Percentiles rank a stretch among this genome's conserved stretches.
These are phyloP conservation scores for Acanthamoeba triangularis DNA, from an alignment of 208 protist genomes.

Conservation along the genomic window DNA sequence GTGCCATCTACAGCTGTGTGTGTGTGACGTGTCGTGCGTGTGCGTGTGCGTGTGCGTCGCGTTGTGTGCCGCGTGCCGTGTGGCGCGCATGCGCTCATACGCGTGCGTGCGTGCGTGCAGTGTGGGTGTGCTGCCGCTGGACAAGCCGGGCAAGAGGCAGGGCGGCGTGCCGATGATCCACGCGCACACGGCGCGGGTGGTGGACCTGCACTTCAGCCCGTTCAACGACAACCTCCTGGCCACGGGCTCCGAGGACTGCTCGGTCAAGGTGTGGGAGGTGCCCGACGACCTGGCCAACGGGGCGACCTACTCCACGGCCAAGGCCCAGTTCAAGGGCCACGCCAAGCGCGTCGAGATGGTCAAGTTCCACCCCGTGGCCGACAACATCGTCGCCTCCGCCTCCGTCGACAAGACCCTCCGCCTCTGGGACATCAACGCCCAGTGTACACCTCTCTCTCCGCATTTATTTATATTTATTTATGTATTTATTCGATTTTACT, in stretches of 20 bases:
- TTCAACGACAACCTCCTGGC: conserved; percentile 61
- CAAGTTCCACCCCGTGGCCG: conserved; percentile 51
- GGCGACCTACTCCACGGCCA: background rate
- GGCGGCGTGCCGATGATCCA: conserved; percentile 22
- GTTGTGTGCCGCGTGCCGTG: background rate
- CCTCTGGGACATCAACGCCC: conserved; percentile 48
- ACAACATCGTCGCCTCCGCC: conserved; percentile 43
- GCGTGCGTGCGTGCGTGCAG: background rate
- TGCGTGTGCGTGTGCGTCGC: background rate
- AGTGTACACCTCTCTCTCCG: background rate
- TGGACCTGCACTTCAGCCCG: conserved; percentile 72
- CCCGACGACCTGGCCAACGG: conserved; percentile 14
- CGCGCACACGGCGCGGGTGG: conserved; percentile 33
- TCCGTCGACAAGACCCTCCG: conserved; percentile 56
- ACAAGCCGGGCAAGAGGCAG: conserved; percentile 37
- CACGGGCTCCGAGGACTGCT: conserved; percentile 63
- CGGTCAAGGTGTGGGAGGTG: conserved; percentile 44
- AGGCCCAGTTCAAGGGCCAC: conserved; percentile 53
- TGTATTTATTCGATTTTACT: background rate
- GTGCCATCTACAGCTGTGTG: background rate
- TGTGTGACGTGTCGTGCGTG: background rate
- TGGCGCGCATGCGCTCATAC: background rate
- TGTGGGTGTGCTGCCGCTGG: conserved; percentile 3
- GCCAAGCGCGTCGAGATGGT: conserved; percentile 34
- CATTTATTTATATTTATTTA: background rate